Conservation (phyloP, 2,329 filamentous ascomycete species). For the Alternaria panax region DNA sequence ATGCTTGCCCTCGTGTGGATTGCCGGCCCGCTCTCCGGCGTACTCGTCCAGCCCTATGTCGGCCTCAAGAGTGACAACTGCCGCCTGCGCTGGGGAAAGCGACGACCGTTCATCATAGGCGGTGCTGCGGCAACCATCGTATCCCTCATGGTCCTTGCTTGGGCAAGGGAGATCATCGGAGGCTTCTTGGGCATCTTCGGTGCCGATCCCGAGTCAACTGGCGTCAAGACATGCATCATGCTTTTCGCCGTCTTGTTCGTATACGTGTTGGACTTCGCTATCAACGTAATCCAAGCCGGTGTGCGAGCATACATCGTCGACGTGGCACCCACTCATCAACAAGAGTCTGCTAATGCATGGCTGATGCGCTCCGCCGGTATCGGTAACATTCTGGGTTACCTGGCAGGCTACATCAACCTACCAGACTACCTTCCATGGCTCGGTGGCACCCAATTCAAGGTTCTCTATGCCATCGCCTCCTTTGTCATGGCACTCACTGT, state of each 20-base stretch:
- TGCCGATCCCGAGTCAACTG: slow-evolving; percentile 68
- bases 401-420: slow-evolving; percentile 84
- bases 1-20: slow-evolving; percentile 63
- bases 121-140: slow-evolving; percentile 59
- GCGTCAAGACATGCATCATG: slow-evolving; percentile 72
- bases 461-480: slow-evolving; percentile 85
- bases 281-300: slow-evolving; percentile 94
- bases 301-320: slow-evolving; percentile 94
- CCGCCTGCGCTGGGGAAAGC: slow-evolving; percentile 57
- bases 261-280: slow-evolving; percentile 90
- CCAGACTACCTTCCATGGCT: slow-evolving; percentile 78
- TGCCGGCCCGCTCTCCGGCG: slow-evolving; percentile 62
- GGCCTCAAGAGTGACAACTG: slow-evolving; percentile 62
- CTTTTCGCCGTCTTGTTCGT: slow-evolving; percentile 83
- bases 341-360: slow-evolving; percentile 94
- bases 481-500: slow-evolving; percentile 75
- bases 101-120: slow-evolving; percentile 61
- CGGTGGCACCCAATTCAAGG: slow-evolving; percentile 89
- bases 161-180: slow-evolving; percentile 64
- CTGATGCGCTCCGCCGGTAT: slow-evolving; percentile 84
- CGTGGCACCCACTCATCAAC: slow-evolving; percentile 89
- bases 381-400: slow-evolving; percentile 89
- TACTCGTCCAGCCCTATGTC: slow-evolving; percentile 62
- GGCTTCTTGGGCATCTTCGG: slow-evolving; percentile 75
- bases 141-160: slow-evolving; percentile 59